phyloP scores from a whole-genome alignment of 495 filamentous ascomycete genomes.

The Aspergillus carlsbadensis region DNA sequence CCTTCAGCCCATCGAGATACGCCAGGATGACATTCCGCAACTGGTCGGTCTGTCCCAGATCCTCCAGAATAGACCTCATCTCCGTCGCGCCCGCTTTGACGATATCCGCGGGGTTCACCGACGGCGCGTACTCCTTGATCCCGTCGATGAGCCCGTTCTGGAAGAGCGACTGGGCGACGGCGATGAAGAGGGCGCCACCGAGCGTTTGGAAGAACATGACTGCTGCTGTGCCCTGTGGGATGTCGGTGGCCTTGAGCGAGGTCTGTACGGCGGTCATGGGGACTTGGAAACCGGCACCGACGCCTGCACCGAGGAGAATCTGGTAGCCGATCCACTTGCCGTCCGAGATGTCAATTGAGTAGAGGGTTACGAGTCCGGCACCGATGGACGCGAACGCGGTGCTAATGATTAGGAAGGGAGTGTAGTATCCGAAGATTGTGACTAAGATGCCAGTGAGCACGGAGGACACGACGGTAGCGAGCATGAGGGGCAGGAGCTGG shows the following conservation, averaged over 20 bases:
- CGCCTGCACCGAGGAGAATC: constrained; percentile 37
- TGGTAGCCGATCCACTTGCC: constrained; percentile 61
- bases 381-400: constrained; percentile 58
- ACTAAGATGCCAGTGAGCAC: constrained; percentile 49
- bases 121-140: constrained; percentile 39
- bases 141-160: constrained; percentile 55
- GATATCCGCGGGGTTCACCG: constrained; percentile 46
- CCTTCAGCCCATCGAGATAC: constrained; percentile 29
- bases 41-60: constrained; percentile 24
- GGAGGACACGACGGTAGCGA: constrained; percentile 34
- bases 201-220: constrained; percentile 71
- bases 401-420: constrained; percentile 61
- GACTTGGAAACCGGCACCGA: constrained; percentile 9
- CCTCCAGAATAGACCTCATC: constrained; percentile 43
- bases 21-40: constrained; percentile 26
- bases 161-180: constrained; percentile 63
- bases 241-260: neutral
- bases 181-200: constrained; percentile 66
- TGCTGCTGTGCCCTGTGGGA: constrained; percentile 35
- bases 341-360: constrained; percentile 31
- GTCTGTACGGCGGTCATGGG: constrained; percentile 12
- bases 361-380: constrained; percentile 59
- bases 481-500: constrained; percentile 35
- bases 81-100: constrained; percentile 59
- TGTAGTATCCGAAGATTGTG: constrained; percentile 64